Evolutionary conservation across 2,329 filamentous ascomycete species (phyloP), one percentile per base, ranked within the genome.

Genomic region (Rhynchosporium secalis): DNA sequence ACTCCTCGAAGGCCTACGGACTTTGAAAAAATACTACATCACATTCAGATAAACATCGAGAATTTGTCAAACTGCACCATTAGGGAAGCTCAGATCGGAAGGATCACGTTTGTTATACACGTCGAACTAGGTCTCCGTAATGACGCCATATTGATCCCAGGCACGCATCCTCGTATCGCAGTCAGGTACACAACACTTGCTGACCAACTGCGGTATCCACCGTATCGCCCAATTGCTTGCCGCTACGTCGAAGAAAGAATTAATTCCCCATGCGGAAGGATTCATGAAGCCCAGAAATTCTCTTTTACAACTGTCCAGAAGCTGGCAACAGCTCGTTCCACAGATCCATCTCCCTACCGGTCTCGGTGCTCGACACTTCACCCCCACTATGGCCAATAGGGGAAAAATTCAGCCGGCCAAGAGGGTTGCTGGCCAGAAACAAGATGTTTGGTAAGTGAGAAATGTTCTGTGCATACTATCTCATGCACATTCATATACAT

Each of bases 361-460:
- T 56, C n/a, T 68, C 49, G 57, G 62, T 60, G 31, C 43, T 55
- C 62, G 67, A 62, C 66, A 65, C 62, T 68, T 66, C 62, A 63
- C 65, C 56, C 64, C 64, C 63, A 71, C 69, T 29, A 74, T 74
- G 72, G 65, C 63, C 56, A 65, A 52, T 26, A 69, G 66, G 52
- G 66, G 63, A 43, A 69, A 72, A 59, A 67, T 84, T 73, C 81
- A 80, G 73, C 83, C 83, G 4, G 83, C 83, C 26, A 75, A 73
- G 31, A 74, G 83, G 61, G 83, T 86, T 31, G 80, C 82, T 51
- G 78, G 78, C 20, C 80, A 80, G 74, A 78, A 75, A 71, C 81
- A 85, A 70, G 83, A 86, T 80, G 83, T 86, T 51, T 86, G 83
- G 83, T 83, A 74, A 65, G 72, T 69, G 29, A 43, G 15, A 52